Evolutionary conservation across 2,329 filamentous ascomycete genomes (phyloP).

Genomic region (Scytalidium sp.): DNA sequence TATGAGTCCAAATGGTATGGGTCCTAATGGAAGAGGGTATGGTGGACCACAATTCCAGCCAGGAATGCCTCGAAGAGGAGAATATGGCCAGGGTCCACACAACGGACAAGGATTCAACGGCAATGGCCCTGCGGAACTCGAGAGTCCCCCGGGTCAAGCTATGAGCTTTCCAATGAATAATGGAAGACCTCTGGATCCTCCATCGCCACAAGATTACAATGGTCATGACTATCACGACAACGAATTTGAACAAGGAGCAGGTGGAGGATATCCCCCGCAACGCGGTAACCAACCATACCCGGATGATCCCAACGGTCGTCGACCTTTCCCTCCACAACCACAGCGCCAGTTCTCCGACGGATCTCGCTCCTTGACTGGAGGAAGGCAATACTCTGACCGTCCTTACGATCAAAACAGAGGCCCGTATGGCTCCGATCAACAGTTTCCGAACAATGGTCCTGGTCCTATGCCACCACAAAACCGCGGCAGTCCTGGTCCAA

Average conservation of each 20-base stretch:
- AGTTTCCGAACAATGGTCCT: conserved; percentile 8
- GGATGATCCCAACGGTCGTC: conserved; percentile 12
- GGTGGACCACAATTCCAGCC: neutral
- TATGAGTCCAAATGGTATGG: conserved; percentile 12
- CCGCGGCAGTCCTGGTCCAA: neutral
- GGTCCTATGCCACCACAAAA: neutral
- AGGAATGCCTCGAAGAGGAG: conserved; percentile 6
- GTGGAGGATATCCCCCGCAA: conserved; percentile 9
- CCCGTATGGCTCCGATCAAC: conserved; percentile 9
- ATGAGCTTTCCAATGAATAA: conserved; percentile 6
- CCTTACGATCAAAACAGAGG: neutral
- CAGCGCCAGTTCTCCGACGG: conserved; percentile 21
- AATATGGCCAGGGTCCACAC: conserved; percentile 3
- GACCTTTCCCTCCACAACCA: conserved; percentile 14
- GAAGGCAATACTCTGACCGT: conserved; percentile 18
- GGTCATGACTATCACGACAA: conserved; percentile 16
- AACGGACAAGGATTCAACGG: conserved; percentile 7
- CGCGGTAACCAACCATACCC: conserved; percentile 17
- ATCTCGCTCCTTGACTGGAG: conserved; percentile 16
- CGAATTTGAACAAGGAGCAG: conserved; percentile 7
- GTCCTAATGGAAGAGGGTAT: conserved; percentile 7
- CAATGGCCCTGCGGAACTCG: conserved; percentile 7
- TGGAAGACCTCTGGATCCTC: conserved; percentile 6
- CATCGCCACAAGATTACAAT: conserved; percentile 16
- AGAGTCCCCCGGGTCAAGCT: conserved; percentile 9